Evolutionary conservation across 164 flowering plant genomes (phyloP).

Genomic region (Liriodendron chinense): DNA sequence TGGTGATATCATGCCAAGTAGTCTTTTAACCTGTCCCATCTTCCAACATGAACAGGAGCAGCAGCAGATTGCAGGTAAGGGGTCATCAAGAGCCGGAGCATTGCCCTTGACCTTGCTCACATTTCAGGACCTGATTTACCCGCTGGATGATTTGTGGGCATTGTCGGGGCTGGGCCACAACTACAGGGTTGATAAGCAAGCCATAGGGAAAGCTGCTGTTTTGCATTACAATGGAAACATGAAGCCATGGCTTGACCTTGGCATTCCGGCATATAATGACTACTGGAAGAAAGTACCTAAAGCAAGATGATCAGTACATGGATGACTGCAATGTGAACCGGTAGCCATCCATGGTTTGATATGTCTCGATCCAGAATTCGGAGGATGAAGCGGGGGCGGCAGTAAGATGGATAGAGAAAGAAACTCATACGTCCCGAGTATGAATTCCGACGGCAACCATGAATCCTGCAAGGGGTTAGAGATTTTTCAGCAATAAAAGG

Average conservation of each 20-base stretch:
- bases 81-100: constrained; percentile 29
- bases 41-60: constrained; percentile 5
- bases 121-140: constrained; percentile 56
- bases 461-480: constrained; percentile 9
- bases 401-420: not conserved
- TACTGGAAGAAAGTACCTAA: constrained; percentile 69
- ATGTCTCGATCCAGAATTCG: constrained; percentile 6
- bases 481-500: constrained; percentile 26
- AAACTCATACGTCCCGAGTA: not conserved
- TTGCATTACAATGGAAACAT: constrained; percentile 91
- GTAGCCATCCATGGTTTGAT: constrained; percentile 15
- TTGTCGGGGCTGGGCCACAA: constrained; percentile 81
- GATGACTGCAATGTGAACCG: constrained; percentile 74
- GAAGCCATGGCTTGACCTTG: constrained; percentile 99
- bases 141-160: constrained; percentile 61
- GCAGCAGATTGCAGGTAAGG: constrained; percentile 26
- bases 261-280: constrained; percentile 60
- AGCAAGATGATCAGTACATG: constrained; percentile 57
- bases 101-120: constrained; percentile 61
- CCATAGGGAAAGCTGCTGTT: constrained; percentile 54
- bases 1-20: not conserved
- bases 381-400: constrained; percentile 3
- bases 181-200: constrained; percentile 36
- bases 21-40: not conserved
- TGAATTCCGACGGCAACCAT: not conserved